Conservation (phyloP, 164 flowering plant genomes). For the Santalum album region DNA sequence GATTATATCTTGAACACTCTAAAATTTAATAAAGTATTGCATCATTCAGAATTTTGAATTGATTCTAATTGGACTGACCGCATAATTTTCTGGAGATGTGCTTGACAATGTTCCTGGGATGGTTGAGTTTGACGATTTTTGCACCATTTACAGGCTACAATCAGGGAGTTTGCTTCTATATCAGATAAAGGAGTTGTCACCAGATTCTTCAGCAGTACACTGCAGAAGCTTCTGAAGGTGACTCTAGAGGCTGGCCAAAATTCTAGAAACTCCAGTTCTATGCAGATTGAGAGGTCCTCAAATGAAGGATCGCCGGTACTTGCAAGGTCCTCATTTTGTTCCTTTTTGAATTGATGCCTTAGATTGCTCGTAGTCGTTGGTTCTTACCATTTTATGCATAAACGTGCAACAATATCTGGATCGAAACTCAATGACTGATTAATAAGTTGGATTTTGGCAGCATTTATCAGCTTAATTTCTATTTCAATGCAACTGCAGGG, state of each 20-base stretch:
- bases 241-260: conserved; percentile 43
- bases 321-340: conserved; percentile 44
- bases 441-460: neutral
- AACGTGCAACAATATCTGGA: too few species aligned
- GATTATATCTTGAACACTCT: too few species aligned
- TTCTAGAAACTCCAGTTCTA: conserved; percentile 24
- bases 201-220: conserved; percentile 36
- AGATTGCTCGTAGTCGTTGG: conserved; percentile 10
- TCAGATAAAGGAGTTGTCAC: conserved; percentile 46
- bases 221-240: conserved; percentile 51
- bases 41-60: too few species aligned
- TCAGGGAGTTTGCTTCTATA: conserved; percentile 76
- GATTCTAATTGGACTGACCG: too few species aligned
- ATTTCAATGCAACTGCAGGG: conserved; percentile 39
- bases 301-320: conserved; percentile 27
- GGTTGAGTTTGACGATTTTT: neutral
- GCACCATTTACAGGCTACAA: conserved; percentile 49
- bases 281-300: conserved; percentile 50
- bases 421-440: conserved; percentile 3
- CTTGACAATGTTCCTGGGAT: neutral
- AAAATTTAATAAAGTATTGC: too few species aligned
- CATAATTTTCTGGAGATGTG: too few species aligned
- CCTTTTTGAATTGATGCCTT: too few species aligned
- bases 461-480: conserved; percentile 3
- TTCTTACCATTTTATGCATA: too few species aligned